A percentile compares a stretch with the other conserved stretches of the same genome.
These are phyloP conservation scores for Venturia asperata DNA, from an alignment of 2,329 filamentous ascomycete genomes.

Conservation along the genomic window DNA sequence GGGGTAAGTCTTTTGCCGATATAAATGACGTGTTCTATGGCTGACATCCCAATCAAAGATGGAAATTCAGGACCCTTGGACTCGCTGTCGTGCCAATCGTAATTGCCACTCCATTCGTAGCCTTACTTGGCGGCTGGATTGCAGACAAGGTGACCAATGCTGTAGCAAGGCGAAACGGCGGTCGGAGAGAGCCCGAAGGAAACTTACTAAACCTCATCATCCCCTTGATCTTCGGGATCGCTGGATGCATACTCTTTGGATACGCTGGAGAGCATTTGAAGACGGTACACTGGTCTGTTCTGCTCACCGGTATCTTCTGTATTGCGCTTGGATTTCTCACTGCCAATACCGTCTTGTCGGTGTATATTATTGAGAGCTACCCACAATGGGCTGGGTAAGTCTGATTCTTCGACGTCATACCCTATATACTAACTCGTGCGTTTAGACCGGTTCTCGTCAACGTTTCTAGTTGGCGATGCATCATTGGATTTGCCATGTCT, in stretches of 20 bases:
- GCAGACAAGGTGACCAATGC: constrained; percentile 27
- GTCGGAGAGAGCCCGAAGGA: constrained; percentile 27
- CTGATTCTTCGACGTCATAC: not conserved
- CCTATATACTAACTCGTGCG: not conserved
- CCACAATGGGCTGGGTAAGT: constrained; percentile 27
- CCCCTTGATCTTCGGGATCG: constrained; percentile 25
- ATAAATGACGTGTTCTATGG: not conserved
- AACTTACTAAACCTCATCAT: constrained; percentile 27
- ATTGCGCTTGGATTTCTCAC: constrained; percentile 28
- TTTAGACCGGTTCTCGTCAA: constrained; percentile 27
- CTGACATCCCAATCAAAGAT: constrained; percentile 15
- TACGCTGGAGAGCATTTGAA: constrained; percentile 24
- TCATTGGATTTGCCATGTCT: constrained; percentile 27
- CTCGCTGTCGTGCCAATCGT: constrained; percentile 25
- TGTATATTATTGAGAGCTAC: constrained; percentile 30
- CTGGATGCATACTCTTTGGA: constrained; percentile 27
- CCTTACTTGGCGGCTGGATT: constrained; percentile 24
- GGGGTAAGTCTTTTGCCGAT: constrained; percentile 6
- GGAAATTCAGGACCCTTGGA: constrained; percentile 25
- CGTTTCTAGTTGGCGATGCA: constrained; percentile 28
- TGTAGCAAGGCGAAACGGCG: constrained; percentile 24
- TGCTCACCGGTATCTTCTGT: constrained; percentile 27
- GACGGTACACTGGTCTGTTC: constrained; percentile 24
- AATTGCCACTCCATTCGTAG: constrained; percentile 25
- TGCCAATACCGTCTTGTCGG: constrained; percentile 28